Percentiles rank a stretch among this genome's conserved stretches.
phyloP scores from a whole-genome alignment of 2,329 filamentous ascomycete species.

The Cladosporium halotolerans region DNA sequence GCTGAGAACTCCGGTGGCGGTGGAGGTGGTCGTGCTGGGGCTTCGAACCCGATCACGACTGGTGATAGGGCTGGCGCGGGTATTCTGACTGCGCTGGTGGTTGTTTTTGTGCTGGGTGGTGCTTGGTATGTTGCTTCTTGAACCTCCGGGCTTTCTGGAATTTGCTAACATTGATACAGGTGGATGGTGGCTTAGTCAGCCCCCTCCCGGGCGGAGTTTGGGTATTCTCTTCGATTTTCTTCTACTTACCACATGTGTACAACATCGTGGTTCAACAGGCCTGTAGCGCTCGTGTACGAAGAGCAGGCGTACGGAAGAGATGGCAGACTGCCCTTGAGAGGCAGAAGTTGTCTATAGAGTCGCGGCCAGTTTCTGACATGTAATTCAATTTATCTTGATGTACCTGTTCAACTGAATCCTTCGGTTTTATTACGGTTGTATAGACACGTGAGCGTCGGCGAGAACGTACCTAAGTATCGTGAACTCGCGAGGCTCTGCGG shows the following conservation, averaged over 20 bases:
- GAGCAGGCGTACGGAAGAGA: no score
- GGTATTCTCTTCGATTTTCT: background rate
- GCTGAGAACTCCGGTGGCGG: constrained; percentile 21
- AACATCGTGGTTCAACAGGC: no score
- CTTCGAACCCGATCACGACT: constrained; percentile 42
- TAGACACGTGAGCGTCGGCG: no score
- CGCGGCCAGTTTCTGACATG: no score
- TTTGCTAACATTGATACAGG: background rate
- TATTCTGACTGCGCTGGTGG: constrained; percentile 8
- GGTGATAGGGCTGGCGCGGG: constrained; percentile 64
- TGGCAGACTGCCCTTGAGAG: no score
- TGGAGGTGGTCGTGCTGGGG: constrained; percentile 23
- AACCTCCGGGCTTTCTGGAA: background rate
- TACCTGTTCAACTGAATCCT: no score
- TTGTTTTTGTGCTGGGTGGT: constrained; percentile 11
- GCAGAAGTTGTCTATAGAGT: no score
- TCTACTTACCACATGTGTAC: background rate
- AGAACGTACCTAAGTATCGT: no score
- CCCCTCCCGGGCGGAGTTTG: background rate
- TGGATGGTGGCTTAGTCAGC: constrained; percentile 11
- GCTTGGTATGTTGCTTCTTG: constrained; percentile 8
- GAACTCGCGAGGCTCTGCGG: no score
- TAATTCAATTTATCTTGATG: no score
- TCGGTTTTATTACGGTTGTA: no score
- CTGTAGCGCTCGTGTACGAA: no score